phyloP scores from a whole-genome alignment of 2,329 filamentous ascomycete species.

The Monosporascus sp. region DNA sequence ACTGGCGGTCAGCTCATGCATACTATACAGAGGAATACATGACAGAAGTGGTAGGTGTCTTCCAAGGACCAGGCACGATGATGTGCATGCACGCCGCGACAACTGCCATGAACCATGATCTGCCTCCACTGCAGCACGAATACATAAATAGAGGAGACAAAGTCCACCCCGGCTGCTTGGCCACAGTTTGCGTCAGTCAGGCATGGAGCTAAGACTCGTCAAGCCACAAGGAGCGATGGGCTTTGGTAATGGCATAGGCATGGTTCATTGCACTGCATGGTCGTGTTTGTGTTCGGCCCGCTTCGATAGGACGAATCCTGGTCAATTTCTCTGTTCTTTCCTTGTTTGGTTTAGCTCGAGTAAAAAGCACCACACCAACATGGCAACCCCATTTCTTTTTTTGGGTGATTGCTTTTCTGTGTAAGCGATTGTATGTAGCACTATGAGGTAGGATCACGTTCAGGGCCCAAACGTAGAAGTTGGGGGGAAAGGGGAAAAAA shows the following conservation, averaged over 20 bases:
- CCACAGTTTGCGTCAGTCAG: not conserved
- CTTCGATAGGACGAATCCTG: not conserved
- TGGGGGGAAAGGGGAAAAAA: not conserved
- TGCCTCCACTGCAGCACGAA: constrained; percentile 19
- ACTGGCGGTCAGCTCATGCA: constrained; percentile 45
- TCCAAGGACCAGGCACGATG: constrained; percentile 20
- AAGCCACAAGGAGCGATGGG: not conserved
- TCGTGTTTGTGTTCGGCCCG: not conserved
- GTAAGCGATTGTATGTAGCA: too few species aligned
- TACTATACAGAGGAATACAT: constrained; percentile 17
- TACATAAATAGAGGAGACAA: constrained; percentile 10
- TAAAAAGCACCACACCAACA: not conserved
- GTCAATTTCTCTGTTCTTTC: not conserved
- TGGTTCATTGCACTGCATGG: not conserved
- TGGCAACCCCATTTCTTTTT: not conserved
- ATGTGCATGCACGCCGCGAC: constrained; percentile 21
- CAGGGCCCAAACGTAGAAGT: not conserved
- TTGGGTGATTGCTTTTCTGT: not conserved
- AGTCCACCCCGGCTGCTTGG: not conserved
- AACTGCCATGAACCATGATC: constrained; percentile 38
- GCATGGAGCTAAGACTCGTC: not conserved
- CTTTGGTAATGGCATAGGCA: not conserved
- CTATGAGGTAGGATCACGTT: not conserved
- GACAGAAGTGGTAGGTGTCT: constrained; percentile 10
- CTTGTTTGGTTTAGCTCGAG: not conserved